Conservation (phyloP, 805 yeast genomes). For the Cyberlindnera euphorbiae region DNA sequence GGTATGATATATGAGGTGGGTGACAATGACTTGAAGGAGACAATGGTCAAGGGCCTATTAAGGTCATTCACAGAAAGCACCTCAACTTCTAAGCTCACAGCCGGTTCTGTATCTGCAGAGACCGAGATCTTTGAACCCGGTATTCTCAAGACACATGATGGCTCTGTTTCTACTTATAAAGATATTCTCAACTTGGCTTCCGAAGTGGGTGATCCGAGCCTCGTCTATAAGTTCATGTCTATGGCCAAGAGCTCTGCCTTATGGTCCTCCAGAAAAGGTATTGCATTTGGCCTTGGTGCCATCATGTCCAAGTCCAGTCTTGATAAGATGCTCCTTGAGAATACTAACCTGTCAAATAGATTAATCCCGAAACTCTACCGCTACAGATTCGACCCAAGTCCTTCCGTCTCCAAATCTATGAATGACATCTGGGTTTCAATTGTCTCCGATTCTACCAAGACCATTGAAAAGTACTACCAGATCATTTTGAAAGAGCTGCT, state of each 20-base stretch:
- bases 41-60: constrained; percentile 66
- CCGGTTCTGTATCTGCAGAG: constrained; percentile 72
- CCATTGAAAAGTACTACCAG: constrained; percentile 50
- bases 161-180: constrained; percentile 85
- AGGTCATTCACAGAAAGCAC: constrained; percentile 73
- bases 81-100: constrained; percentile 35
- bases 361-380: constrained; percentile 80
- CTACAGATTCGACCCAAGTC: constrained; percentile 80
- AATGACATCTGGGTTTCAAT: constrained; percentile 80
- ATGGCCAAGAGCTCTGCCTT: constrained; percentile 80
- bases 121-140: constrained; percentile 87
- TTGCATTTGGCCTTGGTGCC: constrained; percentile 89
- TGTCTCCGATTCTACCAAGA: constrained; percentile 48
- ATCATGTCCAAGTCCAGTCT: constrained; percentile 75
- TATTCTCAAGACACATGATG: constrained; percentile 70
- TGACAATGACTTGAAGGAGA: constrained; percentile 58
- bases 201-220: constrained; percentile 92
- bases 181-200: constrained; percentile 85
- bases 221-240: constrained; percentile 92
- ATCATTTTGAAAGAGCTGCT: constrained; percentile 62
- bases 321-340: constrained; percentile 52
- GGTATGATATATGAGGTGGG: constrained; percentile 79
- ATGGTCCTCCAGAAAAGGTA: constrained; percentile 92
- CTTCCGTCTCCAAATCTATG: constrained; percentile 76
- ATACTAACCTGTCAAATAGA: constrained; percentile 48